phyloP scores from a whole-genome alignment of 1,284 basidiomycete genomes.

The Cryptococcus hybrid region DNA sequence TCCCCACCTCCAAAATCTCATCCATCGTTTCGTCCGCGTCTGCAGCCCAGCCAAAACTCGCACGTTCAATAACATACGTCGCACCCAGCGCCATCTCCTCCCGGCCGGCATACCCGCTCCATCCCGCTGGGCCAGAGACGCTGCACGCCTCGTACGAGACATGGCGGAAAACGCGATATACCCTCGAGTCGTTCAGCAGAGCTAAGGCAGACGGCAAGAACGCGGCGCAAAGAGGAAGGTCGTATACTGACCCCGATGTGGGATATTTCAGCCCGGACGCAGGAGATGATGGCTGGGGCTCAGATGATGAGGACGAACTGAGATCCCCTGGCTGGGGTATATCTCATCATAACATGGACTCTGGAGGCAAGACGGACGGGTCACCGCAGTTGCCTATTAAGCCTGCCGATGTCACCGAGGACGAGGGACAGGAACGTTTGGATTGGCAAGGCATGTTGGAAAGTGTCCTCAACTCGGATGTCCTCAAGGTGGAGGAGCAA shows the following conservation, averaged over 20 bases:
- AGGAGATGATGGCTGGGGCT: slow-evolving; percentile 1
- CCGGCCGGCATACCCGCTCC: slow-evolving; percentile 3
- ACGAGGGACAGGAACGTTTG: slow-evolving; percentile 73
- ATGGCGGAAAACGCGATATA: slow-evolving; percentile 2
- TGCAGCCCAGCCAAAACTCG: slow-evolving; percentile 17
- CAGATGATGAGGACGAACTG: slow-evolving; percentile 13
- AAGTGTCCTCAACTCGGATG: slow-evolving; percentile 87
- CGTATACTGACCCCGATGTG: slow-evolving; percentile 15
- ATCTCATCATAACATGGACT: background rate
- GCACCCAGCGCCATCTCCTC: background rate
- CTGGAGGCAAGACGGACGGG: background rate
- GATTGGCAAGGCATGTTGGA: slow-evolving; percentile 95
- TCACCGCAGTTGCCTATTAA: slow-evolving; percentile 2
- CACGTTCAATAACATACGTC: slow-evolving; percentile 9
- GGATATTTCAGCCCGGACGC: slow-evolving; percentile 14
- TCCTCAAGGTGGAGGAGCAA: slow-evolving; percentile 87
- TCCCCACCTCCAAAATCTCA: slow-evolving; percentile 13
- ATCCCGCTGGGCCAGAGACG: background rate
- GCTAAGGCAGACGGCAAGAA: background rate
- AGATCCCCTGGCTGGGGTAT: slow-evolving; percentile 12
- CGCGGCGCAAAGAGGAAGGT: background rate
- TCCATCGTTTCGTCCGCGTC: slow-evolving; percentile 16
- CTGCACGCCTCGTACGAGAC: slow-evolving; percentile 1
- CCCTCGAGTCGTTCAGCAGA: background rate
- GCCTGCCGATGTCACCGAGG: slow-evolving; percentile 13